phyloP scores from a whole-genome alignment of 2,329 filamentous ascomycete genomes.

The Tolypocladium cylindrosporum region DNA sequence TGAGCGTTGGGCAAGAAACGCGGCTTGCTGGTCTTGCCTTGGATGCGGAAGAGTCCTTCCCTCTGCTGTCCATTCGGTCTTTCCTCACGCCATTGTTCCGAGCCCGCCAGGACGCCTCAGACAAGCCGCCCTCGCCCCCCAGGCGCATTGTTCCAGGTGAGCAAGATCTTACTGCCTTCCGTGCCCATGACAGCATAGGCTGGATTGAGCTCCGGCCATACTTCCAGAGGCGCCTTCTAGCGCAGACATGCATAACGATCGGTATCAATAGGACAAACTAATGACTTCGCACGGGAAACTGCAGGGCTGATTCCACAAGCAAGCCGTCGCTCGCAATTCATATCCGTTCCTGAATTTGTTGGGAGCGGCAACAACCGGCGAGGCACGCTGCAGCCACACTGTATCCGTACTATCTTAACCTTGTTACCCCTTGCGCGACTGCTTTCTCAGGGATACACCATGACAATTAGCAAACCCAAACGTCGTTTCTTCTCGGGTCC shows the following conservation, averaged over 20 bases:
- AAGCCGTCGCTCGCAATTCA: neutral
- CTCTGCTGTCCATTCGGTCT: neutral
- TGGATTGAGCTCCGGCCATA: no score
- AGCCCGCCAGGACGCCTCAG: neutral
- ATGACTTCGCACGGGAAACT: neutral
- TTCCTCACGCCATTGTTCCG: neutral
- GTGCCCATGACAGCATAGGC: neutral
- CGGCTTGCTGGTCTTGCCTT: neutral
- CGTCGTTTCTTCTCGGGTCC: neutral
- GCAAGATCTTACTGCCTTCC: neutral
- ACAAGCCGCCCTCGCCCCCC: neutral
- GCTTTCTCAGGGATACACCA: neutral
- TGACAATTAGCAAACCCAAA: no score
- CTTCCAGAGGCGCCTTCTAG: no score
- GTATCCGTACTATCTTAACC: neutral
- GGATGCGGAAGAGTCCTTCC: neutral
- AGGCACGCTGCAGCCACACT: neutral
- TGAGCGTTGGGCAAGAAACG: neutral
- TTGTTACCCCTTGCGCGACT: neutral
- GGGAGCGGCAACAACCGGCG: neutral
- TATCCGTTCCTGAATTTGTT: neutral
- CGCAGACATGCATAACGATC: no score
- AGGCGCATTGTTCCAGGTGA: neutral
- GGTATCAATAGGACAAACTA: no score
- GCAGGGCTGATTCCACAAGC: no score